Evolutionary conservation across 208 protist genomes (phyloP).

Genomic region (Acanthamoeba royreba): DNA sequence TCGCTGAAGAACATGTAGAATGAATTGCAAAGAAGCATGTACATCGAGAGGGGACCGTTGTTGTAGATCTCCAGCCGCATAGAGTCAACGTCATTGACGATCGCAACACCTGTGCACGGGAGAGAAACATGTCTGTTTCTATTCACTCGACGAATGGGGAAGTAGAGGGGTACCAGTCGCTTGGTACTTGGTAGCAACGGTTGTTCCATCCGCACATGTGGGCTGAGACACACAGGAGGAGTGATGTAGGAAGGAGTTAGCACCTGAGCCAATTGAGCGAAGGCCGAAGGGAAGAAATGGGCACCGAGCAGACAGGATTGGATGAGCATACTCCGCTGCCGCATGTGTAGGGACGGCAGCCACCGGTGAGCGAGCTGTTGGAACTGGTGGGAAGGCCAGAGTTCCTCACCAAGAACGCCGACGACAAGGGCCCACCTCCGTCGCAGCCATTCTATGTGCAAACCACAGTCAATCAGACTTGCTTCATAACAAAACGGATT

Average conservation of each 20-base stretch:
- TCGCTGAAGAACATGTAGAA: background rate
- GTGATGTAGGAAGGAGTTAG: too few relatives aligned
- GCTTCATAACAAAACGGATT: too few relatives aligned
- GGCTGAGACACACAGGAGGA: too few relatives aligned
- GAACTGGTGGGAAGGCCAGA: background rate
- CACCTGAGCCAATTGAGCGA: too few relatives aligned
- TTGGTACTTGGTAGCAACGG: background rate
- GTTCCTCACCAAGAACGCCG: background rate
- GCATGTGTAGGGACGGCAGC: background rate
- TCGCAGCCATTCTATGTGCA: too few relatives aligned
- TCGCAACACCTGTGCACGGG: background rate
- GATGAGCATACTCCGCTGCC: background rate
- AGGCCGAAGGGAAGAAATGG: too few relatives aligned
- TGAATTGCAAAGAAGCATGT: background rate
- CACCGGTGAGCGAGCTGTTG: background rate
- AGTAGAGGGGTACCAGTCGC: too few relatives aligned
- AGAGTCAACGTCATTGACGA: background rate
- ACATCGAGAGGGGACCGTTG: background rate
- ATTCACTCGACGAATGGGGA: too few relatives aligned
- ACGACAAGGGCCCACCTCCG: background rate
- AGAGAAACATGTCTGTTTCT: too few relatives aligned
- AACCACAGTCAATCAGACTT: too few relatives aligned
- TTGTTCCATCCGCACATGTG: background rate
- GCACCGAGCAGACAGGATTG: background rate
- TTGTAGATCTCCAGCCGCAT: background rate